Conservation (phyloP, 139 green algal species). For the Ettlia oleoabundans region DNA sequence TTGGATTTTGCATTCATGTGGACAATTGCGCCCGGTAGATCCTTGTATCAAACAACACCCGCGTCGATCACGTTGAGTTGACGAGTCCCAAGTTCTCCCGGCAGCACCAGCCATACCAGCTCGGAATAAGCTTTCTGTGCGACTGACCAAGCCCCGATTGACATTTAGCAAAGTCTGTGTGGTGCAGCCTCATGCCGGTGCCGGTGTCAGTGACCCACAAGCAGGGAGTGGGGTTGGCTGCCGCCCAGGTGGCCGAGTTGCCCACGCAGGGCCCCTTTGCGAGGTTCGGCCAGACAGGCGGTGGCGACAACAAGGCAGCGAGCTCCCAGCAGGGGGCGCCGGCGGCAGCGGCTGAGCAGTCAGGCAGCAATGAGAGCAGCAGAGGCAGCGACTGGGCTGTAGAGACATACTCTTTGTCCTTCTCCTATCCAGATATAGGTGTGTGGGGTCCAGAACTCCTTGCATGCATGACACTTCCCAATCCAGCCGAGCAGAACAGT, state of each 20-base stretch:
- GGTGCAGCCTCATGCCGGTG: slow-evolving; percentile 56
- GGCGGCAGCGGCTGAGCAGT: background rate
- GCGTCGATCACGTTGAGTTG: too few relatives aligned
- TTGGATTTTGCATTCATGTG: background rate
- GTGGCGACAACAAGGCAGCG: background rate
- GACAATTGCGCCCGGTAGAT: too few relatives aligned
- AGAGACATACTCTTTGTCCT: slow-evolving; percentile 55
- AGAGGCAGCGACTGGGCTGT: background rate
- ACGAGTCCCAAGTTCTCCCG: too few relatives aligned
- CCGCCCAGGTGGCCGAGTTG: slow-evolving; percentile 23
- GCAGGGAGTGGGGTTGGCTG: slow-evolving; percentile 44
- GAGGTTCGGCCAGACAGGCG: slow-evolving; percentile 12
- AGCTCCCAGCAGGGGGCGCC: too few relatives aligned
- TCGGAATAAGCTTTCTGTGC: background rate
- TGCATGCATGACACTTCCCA: background rate
- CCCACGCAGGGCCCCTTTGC: slow-evolving; percentile 58
- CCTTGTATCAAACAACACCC: too few relatives aligned
- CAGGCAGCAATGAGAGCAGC: slow-evolving; percentile 21
- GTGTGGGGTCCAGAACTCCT: background rate
- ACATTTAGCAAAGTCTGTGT: too few relatives aligned
- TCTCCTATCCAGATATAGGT: slow-evolving; percentile 84
- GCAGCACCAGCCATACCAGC: background rate
- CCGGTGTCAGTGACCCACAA: slow-evolving; percentile 55
- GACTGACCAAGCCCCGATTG: background rate
- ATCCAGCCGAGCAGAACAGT: too few relatives aligned